Conservation (phyloP, 169 alveolate genomes). For the Plasmodium knowlesi region DNA sequence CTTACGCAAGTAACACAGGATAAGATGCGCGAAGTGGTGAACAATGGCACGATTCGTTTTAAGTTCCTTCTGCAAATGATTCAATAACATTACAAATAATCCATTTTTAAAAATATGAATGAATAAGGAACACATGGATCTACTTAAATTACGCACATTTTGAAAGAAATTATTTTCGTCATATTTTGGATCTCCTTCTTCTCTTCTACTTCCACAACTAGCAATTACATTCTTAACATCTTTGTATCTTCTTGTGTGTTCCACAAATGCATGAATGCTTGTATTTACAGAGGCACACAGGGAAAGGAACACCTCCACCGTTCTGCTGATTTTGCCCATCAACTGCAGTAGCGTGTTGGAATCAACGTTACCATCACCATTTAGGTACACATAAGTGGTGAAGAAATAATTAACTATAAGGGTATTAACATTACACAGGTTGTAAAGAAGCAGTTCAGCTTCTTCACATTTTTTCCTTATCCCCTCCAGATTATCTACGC, state of each 20-base stretch:
- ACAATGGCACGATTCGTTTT: not conserved
- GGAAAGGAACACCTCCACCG: slow-evolving; percentile 14
- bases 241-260: not conserved
- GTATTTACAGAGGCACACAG: slow-evolving; percentile 2
- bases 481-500: not conserved
- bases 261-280: not conserved
- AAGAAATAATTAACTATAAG: slow-evolving; percentile 36
- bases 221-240: slow-evolving; percentile 8
- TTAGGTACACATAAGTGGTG: slow-evolving; percentile 24
- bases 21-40: slow-evolving; percentile 17
- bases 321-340: slow-evolving; percentile 8
- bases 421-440: slow-evolving; percentile 9
- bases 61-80: not conserved
- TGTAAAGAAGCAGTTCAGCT: slow-evolving; percentile 20
- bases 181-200: not conserved
- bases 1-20: slow-evolving; percentile 15
- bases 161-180: slow-evolving; percentile 7
- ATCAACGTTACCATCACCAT: not conserved
- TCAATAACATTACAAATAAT: slow-evolving; percentile 18
- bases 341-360: not conserved
- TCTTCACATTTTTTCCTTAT: not conserved
- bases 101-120: slow-evolving; percentile 39
- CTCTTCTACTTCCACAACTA: not conserved
- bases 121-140: not conserved
- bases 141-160: slow-evolving; percentile 12